A percentile compares a stretch with the other conserved stretches of the same genome.
Conservation (phyloP, 768 basidiomycete species). For the Hericium erinaceus region DNA sequence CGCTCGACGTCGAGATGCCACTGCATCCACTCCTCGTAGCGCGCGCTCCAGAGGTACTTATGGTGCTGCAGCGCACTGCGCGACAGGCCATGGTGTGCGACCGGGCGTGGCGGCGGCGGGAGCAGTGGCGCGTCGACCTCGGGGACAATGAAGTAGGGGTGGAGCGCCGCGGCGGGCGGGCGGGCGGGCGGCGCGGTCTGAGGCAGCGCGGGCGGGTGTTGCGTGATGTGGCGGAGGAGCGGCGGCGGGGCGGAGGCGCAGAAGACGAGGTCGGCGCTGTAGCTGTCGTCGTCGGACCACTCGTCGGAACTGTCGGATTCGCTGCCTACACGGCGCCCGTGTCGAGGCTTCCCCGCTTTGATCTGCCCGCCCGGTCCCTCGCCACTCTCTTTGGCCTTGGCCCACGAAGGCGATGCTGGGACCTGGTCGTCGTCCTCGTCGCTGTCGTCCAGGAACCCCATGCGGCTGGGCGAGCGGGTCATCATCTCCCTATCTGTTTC, state of each 20-base stretch:
- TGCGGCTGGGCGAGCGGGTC: slow-evolving; percentile 14
- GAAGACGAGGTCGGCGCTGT: not conserved
- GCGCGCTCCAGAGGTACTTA: slow-evolving; percentile 54
- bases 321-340: slow-evolving; percentile 3
- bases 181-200: too few relatives aligned
- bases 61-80: slow-evolving; percentile 47
- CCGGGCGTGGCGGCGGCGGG: not conserved
- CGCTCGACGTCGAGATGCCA: slow-evolving; percentile 18
- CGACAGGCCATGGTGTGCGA: slow-evolving; percentile 50
- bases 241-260: not conserved
- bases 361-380: not conserved
- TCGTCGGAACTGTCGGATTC: slow-evolving; percentile 14
- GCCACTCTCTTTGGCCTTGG: not conserved
- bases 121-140: too few relatives aligned
- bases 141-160: too few relatives aligned
- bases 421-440: not conserved
- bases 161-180: too few relatives aligned
- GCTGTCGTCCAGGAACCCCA: slow-evolving; percentile 7
- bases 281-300: slow-evolving; percentile 14
- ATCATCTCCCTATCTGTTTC: slow-evolving; percentile 5
- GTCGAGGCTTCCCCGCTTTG: not conserved
- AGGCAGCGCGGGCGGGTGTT: not conserved
- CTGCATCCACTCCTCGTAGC: slow-evolving; percentile 43
- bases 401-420: not conserved
- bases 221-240: not conserved